Percentiles rank a stretch among this genome's conserved stretches.
These are phyloP conservation scores for Eucalyptus rudis DNA, from an alignment of 345 rosid genomes.

Conservation along the genomic window DNA sequence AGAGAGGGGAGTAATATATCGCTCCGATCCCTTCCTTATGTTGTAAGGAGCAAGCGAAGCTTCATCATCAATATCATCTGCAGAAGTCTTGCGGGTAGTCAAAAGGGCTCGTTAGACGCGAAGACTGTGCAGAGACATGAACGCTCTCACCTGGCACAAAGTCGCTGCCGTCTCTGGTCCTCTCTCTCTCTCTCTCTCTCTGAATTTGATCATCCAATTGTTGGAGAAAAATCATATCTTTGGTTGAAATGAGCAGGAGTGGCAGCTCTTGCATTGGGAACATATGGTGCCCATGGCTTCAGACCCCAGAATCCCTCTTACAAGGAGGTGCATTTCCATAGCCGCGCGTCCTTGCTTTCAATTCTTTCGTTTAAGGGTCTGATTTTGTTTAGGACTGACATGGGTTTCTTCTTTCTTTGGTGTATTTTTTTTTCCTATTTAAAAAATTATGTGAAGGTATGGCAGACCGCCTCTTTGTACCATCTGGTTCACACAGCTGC, in stretches of 20 bases:
- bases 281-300: slow-evolving; percentile 79
- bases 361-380: background rate
- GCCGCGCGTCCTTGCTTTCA: background rate
- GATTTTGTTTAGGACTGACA: background rate
- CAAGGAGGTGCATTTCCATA: slow-evolving; percentile 41
- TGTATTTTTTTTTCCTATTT: background rate
- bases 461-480: slow-evolving; percentile 90
- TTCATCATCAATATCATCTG: background rate
- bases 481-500: slow-evolving; percentile 94
- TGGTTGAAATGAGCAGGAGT: slow-evolving; percentile 30
- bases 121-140: slow-evolving; percentile 17
- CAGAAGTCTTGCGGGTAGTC: background rate
- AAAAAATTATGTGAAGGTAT: slow-evolving; percentile 33
- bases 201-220: background rate
- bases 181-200: background rate
- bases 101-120: background rate
- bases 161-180: slow-evolving; percentile 79
- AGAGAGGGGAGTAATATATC: background rate
- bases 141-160: slow-evolving; percentile 74
- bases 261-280: slow-evolving; percentile 86
- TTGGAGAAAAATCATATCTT: background rate
- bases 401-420: background rate
- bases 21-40: background rate
- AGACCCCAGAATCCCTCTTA: slow-evolving; percentile 68
- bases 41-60: background rate